phyloP scores from a whole-genome alignment of 2,329 filamentous ascomycete species.

The Diplodia scrobiculata region DNA sequence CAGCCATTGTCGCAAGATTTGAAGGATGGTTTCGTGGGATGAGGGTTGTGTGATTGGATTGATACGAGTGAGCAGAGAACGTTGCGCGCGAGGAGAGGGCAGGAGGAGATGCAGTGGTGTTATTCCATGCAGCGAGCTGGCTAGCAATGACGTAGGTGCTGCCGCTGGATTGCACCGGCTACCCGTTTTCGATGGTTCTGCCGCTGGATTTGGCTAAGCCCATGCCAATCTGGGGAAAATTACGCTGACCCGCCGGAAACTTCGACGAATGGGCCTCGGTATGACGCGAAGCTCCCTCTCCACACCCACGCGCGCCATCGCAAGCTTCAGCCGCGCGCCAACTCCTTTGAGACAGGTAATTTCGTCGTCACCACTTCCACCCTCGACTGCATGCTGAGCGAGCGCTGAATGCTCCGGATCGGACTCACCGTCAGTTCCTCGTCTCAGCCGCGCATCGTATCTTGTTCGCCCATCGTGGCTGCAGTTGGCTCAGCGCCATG shows the following conservation, averaged over 20 bases:
- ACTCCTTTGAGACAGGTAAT: conserved; percentile 1
- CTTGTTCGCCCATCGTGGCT: conserved; percentile 3
- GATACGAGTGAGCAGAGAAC: neutral
- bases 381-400: neutral
- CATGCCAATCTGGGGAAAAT: neutral
- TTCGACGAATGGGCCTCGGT: neutral
- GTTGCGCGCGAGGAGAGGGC: neutral
- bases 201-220: neutral
- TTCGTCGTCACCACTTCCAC: conserved; percentile 9
- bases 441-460: neutral
- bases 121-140: neutral
- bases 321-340: neutral
- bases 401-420: neutral
- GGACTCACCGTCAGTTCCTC: neutral
- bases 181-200: neutral
- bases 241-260: neutral
- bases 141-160: neutral
- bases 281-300: conserved; percentile 21
- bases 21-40: neutral
- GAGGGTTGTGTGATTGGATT: neutral
- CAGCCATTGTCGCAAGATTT: conserved; percentile 23
- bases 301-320: conserved; percentile 13
- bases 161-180: neutral
- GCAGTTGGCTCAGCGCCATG: neutral
- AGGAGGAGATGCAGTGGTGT: neutral